Base-by-base conservation (phyloP, 2,329 filamentous ascomycete species). In the Dactylonectria estremocensis region DNA sequence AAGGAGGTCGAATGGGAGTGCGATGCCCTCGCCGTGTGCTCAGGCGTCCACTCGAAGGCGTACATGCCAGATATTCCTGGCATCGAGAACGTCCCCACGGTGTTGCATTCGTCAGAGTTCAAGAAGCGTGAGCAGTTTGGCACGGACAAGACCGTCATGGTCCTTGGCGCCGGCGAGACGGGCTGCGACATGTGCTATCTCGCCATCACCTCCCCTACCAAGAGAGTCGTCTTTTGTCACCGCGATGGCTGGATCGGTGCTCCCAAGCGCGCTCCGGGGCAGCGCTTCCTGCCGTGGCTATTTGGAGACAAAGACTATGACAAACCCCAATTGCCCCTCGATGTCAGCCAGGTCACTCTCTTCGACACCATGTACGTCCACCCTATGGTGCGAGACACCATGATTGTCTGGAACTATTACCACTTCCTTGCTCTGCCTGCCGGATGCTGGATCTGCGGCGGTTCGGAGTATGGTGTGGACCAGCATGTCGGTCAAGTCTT, bases 11-110 rank as follows among this genome's bases (percentile, higher is more conserved):
- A 69, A 22, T 80, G 78, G 77, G 70, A 78, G 20, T 85, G 81
- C 60, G 83, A 85, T 70, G 83, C 82, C 13, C 75, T 85, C 22
- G 83, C 82, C 5, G 70, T 85, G 1, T 85, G 83, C 71, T 82
- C 82, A 1, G 83, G 83, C 1, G 72, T 85, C 13, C 81, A 85
- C 64, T 78, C 80, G 16, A 70, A 74, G 5, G 82, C 82, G 5
- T 77, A 77, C 50, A 77, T 82, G 16, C 80, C 82, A 0, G 24
- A 74, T 20, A 75, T 85, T 31, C 52, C 76, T 22, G 83, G 83
- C 24, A 72, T 83, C 22, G 76, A 81, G 7, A 72, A 76, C 33
- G 74, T 83, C 2, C 76, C 78, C 0, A 40, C 67, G 1, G 79
- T 82, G 2, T 71, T 83, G 43, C 83, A 85, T 64, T 84, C 83